Evolutionary conservation across 73 alveolate species (phyloP).

Genomic region (Tetrahymena thermophila): DNA sequence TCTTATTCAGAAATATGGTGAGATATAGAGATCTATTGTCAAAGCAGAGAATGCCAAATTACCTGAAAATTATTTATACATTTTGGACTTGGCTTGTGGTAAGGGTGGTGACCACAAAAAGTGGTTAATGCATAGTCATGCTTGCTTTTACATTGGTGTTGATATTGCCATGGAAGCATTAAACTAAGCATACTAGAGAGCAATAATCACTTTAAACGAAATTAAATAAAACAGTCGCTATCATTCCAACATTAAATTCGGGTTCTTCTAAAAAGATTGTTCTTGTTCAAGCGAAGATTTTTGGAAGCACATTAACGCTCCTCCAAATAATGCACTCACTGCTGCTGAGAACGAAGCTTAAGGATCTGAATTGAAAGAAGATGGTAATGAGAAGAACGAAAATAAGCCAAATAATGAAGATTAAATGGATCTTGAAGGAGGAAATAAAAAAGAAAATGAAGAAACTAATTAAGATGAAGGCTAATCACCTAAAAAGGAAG

Average conservation of each 20-base stretch:
- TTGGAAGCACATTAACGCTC: background rate
- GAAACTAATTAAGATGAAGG: background rate
- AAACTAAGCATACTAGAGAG: conserved; percentile 45
- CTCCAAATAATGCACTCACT: conserved; percentile 32
- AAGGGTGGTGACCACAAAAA: conserved; percentile 89
- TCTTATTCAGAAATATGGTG: conserved; percentile 66
- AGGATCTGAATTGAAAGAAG: conserved; percentile 22
- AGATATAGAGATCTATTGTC: background rate
- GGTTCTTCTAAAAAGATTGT: conserved; percentile 1
- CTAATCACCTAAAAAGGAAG: background rate
- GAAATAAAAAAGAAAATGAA: conserved; percentile 18
- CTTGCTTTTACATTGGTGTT: conserved; percentile 78
- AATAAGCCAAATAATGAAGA: conserved; percentile 29
- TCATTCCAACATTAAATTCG: conserved; percentile 37
- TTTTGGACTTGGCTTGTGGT: conserved; percentile 83
- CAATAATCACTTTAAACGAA: conserved; percentile 53
- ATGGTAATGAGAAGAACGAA: background rate
- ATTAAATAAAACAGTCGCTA: conserved; percentile 35
- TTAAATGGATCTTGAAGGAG: conserved; percentile 33
- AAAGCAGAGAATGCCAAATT: conserved; percentile 18
- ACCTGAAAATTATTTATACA: conserved; percentile 27
- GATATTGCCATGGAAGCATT: conserved; percentile 63
- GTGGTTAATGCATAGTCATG: conserved; percentile 58
- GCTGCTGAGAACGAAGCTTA: conserved; percentile 38
- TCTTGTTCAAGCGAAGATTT: background rate